Conservation (phyloP, 176 grass and related monocot species). For the Cenchrus fungigraminus region DNA sequence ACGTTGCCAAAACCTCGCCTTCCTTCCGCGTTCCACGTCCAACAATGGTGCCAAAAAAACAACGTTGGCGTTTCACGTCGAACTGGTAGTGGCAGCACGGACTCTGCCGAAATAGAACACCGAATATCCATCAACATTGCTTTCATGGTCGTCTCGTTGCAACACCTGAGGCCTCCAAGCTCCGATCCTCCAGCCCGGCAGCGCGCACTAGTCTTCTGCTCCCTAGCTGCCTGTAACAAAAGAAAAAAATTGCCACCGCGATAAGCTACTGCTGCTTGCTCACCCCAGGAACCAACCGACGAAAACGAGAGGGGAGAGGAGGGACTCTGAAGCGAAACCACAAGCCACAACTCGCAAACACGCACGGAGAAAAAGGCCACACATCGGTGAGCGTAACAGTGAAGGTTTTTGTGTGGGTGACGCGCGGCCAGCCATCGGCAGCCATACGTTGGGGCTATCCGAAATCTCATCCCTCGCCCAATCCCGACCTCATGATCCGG, state of each 20-base stretch:
- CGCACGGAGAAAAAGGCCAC: conserved; percentile 3
- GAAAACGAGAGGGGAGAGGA: neutral
- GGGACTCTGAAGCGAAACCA: neutral
- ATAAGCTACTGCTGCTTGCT: too few species aligned
- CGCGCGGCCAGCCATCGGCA: conserved; percentile 22
- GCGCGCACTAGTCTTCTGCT: too few species aligned
- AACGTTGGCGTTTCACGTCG: too few species aligned
- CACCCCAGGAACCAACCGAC: neutral
- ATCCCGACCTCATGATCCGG: conserved; percentile 49
- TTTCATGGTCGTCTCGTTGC: neutral
- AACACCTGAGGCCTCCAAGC: neutral
- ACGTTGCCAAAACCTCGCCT: too few species aligned
- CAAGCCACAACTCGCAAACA: neutral
- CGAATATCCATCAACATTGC: conserved; percentile 34
- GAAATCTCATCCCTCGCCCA: conserved; percentile 59
- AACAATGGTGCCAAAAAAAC: too few species aligned
- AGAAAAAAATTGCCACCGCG: too few species aligned
- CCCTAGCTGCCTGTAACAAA: neutral
- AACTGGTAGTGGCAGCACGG: too few species aligned
- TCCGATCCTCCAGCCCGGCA: too few species aligned
- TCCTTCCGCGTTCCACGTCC: too few species aligned
- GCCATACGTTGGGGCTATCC: conserved; percentile 63
- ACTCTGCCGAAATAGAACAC: neutral
- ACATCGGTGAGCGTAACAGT: conserved; percentile 3
- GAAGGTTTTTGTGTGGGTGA: conserved; percentile 11